Evolutionary conservation across 768 basidiomycete species (phyloP), one percentile per base, ranked within the genome.

Genomic region (Leucocoprinus leucothites): DNA sequence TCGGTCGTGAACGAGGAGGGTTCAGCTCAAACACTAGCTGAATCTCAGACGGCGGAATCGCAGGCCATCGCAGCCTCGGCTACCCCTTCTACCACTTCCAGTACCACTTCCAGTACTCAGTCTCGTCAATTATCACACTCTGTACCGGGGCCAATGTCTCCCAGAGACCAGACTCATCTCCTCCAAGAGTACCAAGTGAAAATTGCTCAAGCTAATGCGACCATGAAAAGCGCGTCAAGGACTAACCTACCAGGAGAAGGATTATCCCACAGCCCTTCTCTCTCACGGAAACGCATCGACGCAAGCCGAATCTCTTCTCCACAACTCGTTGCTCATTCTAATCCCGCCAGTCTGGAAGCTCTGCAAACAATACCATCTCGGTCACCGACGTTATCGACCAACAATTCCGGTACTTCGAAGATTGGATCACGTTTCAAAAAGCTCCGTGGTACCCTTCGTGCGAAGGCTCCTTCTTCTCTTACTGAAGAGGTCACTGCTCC

Each of bases 381-480:
- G 28, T 72, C 79, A 9, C 74, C 81, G 21, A 77, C 82, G 1
- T 69, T 71, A 54, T 65, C 78, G 25, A 79, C 77, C 51, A 65
- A 77, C 61, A 60, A 71, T 63, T 58, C 76, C 62, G 66, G 77
- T 38, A 62, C 77, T 53, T 81, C 81, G 0, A 87, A 82, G 65
- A 78, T 92, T 56, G 85, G 87, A 43, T 82, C 84, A 38, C 82
- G 89, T 21, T 83, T 93, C 74, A 86, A 82, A 68, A 85, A 80
- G 63, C 70, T 93, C 46, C 77, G 85, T 50, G 81, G 88, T 48
- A 86, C 87, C 0, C 71, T 92, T 55, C 79, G 86, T 41, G 73
- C 82, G 25, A 79, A 77, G 54, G 65, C 72, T 36, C 60, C 71
- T n/a, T 60, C 69, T 16, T 63, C 73, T 11, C 74, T 71, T 24